Conservation (phyloP, 2,329 filamentous ascomycete species). For the Beauveria brongniartii region DNA sequence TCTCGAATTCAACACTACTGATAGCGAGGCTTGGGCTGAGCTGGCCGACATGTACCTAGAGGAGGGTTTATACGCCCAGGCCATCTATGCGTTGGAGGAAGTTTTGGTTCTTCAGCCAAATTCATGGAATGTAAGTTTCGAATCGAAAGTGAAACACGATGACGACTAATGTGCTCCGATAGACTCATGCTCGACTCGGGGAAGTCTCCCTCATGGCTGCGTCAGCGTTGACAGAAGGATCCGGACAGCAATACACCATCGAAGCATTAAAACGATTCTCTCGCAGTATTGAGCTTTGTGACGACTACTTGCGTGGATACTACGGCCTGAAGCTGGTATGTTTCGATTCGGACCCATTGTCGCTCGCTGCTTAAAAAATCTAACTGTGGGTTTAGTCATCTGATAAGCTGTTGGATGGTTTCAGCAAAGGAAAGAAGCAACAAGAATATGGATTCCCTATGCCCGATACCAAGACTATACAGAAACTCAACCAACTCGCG, state of each 20-base stretch:
- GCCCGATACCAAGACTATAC: slow-evolving; percentile 50
- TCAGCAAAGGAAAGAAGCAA: slow-evolving; percentile 36
- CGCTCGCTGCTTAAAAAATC: slow-evolving; percentile 8
- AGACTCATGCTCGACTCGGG: slow-evolving; percentile 82
- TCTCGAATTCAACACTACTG: slow-evolving; percentile 76
- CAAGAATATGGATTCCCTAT: slow-evolving; percentile 43
- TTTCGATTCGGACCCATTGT: neutral
- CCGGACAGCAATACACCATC: slow-evolving; percentile 46
- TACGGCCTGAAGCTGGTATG: slow-evolving; percentile 78
- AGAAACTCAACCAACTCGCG: slow-evolving; percentile 63
- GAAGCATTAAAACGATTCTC: slow-evolving; percentile 80
- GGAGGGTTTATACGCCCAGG: slow-evolving; percentile 72
- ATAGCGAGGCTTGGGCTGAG: slow-evolving; percentile 90
- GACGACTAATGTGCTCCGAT: slow-evolving; percentile 8
- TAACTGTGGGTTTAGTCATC: slow-evolving; percentile 32
- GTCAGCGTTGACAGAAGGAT: slow-evolving; percentile 32
- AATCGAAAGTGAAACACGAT: neutral
- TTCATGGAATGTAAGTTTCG: slow-evolving; percentile 79
- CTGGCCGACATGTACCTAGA: slow-evolving; percentile 77
- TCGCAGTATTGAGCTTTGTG: slow-evolving; percentile 86
- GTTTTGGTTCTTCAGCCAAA: slow-evolving; percentile 80
- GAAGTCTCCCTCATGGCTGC: slow-evolving; percentile 72
- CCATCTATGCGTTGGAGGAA: slow-evolving; percentile 84
- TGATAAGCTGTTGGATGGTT: slow-evolving; percentile 38
- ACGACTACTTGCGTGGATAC: slow-evolving; percentile 84